Evolutionary conservation across 108 stramenopile species (phyloP).

Genomic region (Stephanodiscus minutulus): DNA sequence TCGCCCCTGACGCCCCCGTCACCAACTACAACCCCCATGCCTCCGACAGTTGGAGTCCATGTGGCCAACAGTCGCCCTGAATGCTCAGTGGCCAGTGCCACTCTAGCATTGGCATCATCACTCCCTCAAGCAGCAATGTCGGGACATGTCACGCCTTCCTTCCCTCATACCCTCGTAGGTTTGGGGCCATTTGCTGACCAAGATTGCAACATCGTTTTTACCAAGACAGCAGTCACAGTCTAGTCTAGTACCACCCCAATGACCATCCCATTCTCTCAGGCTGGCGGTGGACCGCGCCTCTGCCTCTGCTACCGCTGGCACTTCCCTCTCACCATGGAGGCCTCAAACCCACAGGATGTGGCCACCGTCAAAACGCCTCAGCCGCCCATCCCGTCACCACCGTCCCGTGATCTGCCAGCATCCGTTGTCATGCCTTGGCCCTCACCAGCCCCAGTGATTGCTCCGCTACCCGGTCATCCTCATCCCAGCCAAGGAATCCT

Average conservation of each 20-base stretch:
- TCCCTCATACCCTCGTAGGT: constrained; percentile 4
- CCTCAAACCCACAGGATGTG: too few species aligned
- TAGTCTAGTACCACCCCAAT: background rate
- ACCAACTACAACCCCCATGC: background rate
- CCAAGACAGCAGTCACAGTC: constrained; percentile 16
- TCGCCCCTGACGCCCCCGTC: constrained; percentile 6
- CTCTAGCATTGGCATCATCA: background rate
- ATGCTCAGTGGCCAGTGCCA: background rate
- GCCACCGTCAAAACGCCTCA: too few species aligned
- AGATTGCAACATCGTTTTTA: background rate
- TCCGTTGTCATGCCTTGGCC: too few species aligned
- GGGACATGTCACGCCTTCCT: constrained; percentile 14
- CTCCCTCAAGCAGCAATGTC: background rate
- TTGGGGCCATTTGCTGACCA: background rate
- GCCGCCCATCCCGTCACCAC: too few species aligned
- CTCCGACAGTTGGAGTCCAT: background rate
- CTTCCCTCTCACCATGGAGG: too few species aligned
- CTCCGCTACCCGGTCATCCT: too few species aligned
- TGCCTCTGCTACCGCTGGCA: constrained; percentile 5
- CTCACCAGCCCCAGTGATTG: background rate
- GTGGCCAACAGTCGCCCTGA: background rate
- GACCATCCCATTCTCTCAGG: constrained; percentile 1
- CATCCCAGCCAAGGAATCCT: background rate
- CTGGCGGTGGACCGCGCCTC: too few species aligned
- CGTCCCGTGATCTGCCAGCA: too few species aligned